These are phyloP conservation scores for Dothiorella sarmentorum DNA, from an alignment of 2,329 filamentous ascomycete species.

Conservation along the genomic window DNA sequence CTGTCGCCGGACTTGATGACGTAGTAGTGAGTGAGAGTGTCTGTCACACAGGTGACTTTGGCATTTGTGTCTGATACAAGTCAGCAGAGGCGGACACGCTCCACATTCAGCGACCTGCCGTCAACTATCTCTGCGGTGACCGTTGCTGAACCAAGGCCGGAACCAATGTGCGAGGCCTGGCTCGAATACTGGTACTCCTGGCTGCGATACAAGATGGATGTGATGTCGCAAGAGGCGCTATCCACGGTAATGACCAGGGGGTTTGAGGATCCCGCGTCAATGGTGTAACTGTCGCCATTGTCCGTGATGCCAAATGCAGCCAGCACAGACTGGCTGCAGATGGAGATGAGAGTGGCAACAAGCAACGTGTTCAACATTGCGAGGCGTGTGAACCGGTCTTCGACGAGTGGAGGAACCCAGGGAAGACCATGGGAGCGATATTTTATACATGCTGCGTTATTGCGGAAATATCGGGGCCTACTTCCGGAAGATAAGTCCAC, in stretches of 20 bases:
- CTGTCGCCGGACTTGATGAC: conserved; percentile 59
- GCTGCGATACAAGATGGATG: conserved; percentile 58
- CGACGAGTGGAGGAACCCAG: too few species aligned
- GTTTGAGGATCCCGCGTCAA: conserved; percentile 35
- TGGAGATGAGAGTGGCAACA: neutral
- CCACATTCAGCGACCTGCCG: conserved; percentile 22
- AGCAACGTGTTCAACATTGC: neutral
- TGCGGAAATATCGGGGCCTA: neutral
- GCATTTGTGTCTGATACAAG: conserved; percentile 44
- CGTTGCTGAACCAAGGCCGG: conserved; percentile 57
- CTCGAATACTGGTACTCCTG: conserved; percentile 56
- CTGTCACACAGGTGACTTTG: conserved; percentile 59
- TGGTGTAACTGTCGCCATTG: conserved; percentile 29
- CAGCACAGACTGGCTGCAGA: conserved; percentile 21
- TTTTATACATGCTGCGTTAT: neutral
- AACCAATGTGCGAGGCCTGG: conserved; percentile 55
- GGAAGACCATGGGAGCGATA: neutral
- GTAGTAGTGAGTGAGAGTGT: conserved; percentile 62
- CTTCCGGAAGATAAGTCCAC: neutral
- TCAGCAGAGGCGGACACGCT: neutral
- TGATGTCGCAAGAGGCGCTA: conserved; percentile 59
- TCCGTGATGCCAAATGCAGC: conserved; percentile 38
- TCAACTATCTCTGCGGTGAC: conserved; percentile 45
- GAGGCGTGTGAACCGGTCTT: neutral
- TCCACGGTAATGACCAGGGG: conserved; percentile 34